phyloP scores from a whole-genome alignment of 345 rosid species.

The Citrus australasica region DNA sequence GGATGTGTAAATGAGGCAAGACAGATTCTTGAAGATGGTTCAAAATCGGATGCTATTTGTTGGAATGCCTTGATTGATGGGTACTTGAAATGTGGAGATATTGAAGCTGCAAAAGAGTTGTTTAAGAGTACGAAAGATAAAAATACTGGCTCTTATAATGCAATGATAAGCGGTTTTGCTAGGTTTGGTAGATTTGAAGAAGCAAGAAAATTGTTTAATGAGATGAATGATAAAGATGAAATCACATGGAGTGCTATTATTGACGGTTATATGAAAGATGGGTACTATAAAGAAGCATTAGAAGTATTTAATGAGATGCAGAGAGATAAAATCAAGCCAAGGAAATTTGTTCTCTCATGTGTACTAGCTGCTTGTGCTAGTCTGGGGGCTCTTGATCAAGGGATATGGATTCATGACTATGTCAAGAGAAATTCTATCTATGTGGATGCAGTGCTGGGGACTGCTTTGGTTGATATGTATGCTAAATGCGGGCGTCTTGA shows the following conservation, averaged over 20 bases:
- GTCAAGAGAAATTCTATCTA: conserved; percentile 19
- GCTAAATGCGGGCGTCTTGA: conserved; percentile 43
- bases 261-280: conserved; percentile 40
- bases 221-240: conserved; percentile 36
- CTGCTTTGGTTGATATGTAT: conserved; percentile 47
- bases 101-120: conserved; percentile 31
- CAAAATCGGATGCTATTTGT: conserved; percentile 31
- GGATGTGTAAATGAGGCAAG: conserved; percentile 30
- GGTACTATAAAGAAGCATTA: conserved; percentile 36
- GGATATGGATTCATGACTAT: conserved; percentile 45
- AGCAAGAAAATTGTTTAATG: conserved; percentile 41
- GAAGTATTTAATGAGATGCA: conserved; percentile 40
- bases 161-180: conserved; percentile 39
- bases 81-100: conserved; percentile 36
- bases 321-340: conserved; percentile 24
- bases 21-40: conserved; percentile 29
- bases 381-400: conserved; percentile 43
- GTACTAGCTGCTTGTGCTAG: conserved; percentile 40
- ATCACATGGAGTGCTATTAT: conserved; percentile 52
- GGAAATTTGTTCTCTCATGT: conserved; percentile 32
- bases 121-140: conserved; percentile 26
- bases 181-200: conserved; percentile 34
- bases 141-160: conserved; percentile 41
- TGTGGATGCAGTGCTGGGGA: conserved; percentile 35
- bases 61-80: conserved; percentile 41